These are phyloP conservation scores for Myriosclerotinia duriaeana DNA, from an alignment of 2,329 filamentous ascomycete species.

Conservation along the genomic window DNA sequence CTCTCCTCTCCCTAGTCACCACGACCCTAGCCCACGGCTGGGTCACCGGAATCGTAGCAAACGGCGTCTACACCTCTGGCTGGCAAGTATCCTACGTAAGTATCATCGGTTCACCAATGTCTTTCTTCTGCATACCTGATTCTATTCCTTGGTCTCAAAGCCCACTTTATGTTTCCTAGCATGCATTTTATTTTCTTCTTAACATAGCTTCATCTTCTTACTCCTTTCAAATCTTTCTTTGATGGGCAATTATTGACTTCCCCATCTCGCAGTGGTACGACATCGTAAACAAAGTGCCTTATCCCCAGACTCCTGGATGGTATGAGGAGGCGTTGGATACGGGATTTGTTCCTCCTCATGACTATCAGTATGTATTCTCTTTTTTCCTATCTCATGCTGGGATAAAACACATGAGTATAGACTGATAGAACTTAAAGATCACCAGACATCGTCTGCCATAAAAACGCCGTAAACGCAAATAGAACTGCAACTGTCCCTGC, in stretches of 20 bases:
- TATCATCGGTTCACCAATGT: too few species aligned
- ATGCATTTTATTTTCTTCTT: too few species aligned
- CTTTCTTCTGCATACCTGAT: too few species aligned
- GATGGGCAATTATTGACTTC: too few species aligned
- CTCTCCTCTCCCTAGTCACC: conserved; percentile 4
- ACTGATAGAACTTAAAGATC: conserved; percentile 16
- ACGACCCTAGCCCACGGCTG: conserved; percentile 44
- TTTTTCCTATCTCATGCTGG: rapidly evolving
- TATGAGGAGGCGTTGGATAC: conserved; percentile 50
- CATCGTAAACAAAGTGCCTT: conserved; percentile 23
- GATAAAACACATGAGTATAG: neutral
- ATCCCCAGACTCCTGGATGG: conserved; percentile 41
- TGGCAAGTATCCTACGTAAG: conserved; percentile 36
- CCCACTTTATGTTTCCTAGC: too few species aligned
- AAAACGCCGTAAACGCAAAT: conserved; percentile 44
- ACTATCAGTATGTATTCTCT: conserved; percentile 40
- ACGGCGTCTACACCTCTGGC: conserved; percentile 43
- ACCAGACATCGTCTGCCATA: conserved; percentile 52
- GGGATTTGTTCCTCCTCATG: conserved; percentile 50
- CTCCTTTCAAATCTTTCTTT: too few species aligned
- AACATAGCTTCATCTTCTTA: too few species aligned
- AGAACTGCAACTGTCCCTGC: conserved; percentile 47
- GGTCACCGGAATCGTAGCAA: conserved; percentile 46
- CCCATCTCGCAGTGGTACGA: conserved; percentile 25
- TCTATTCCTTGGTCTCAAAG: too few species aligned